Base-by-base conservation (phyloP, 1,139 yeast species). In the Saccharomyces hybrid region DNA sequence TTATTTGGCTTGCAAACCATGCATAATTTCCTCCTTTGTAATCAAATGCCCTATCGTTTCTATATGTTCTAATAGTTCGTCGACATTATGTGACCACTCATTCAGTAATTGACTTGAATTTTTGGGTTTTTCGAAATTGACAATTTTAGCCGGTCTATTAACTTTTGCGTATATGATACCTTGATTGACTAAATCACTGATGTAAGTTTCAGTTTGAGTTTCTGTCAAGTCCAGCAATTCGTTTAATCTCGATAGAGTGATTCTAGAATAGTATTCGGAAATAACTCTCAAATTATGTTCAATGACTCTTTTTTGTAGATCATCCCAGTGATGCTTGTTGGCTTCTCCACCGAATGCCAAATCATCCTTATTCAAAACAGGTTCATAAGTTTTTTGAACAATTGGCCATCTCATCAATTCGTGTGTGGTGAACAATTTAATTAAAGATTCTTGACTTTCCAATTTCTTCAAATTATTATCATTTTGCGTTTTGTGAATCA, bases 11-110 rank as follows among this genome's bases (percentile, higher is more conserved):
- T 82, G 83, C 58, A 84, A 78, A 46, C 88, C 96, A 68, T 86
- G 81, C 84, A 91, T 81, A 88, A 93, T 90, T 70, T 93, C 97
- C 71, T 93, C 99, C 73, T 93, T 93, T 59, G 95, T 88, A 67
- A 95, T 93, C 73, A 95, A 78, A 73, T 95, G 99, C 56, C 97
- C 97, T 64, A 93, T 88, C 52, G 95, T 88, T 74, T 95, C 99
- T 58, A 95, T 82, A 66, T 91, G 95, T 60, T 85, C 89, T 64
- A 95, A 78, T 62, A 95, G 77, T 63, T 85, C 82, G 65, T 89
- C 90, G 55, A 95, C 88, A 70, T 90, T 95, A 64, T 80, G 78
- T 53, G 96, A 84, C 99, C 99, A 95, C 67, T 89, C 96, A 70
- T 91, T 91, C 71, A 95, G 80, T 61, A 89, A 76, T 60, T 87